phyloP scores from a whole-genome alignment of 192 early-diverging fungal genomes.

The Umbelopsis sp. region DNA sequence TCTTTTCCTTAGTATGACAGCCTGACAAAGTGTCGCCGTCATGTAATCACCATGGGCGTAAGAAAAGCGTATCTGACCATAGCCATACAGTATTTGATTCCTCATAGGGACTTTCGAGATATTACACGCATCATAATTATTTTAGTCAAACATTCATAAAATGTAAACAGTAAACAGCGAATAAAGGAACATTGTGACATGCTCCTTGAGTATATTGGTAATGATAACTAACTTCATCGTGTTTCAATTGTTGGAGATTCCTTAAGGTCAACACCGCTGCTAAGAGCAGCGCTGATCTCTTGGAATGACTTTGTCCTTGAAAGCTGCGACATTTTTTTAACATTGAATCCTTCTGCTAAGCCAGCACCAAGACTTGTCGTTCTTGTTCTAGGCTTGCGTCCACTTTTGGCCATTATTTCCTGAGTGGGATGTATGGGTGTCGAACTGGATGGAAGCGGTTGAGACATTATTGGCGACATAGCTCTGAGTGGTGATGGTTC shows the following conservation, averaged over 20 bases:
- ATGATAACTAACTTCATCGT: neutral
- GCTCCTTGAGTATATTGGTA: too few relatives aligned
- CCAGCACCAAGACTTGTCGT: slow-evolving; percentile 19
- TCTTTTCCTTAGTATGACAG: too few relatives aligned
- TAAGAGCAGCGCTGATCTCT: slow-evolving; percentile 4
- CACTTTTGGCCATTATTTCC: neutral
- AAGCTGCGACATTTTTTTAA: slow-evolving; percentile 6
- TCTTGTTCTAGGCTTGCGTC: slow-evolving; percentile 12
- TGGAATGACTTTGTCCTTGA: slow-evolving; percentile 6
- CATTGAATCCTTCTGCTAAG: slow-evolving; percentile 8
- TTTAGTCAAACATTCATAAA: too few relatives aligned
- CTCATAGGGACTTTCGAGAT: too few relatives aligned
- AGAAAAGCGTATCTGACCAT: too few relatives aligned
- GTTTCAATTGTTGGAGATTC: neutral
- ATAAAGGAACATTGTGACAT: too few relatives aligned
- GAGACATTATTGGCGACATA: neutral
- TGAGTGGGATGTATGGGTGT: neutral
- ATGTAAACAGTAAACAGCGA: too few relatives aligned
- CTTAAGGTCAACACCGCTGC: neutral
- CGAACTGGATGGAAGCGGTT: neutral
- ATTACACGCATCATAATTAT: too few relatives aligned
- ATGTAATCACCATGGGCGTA: too few relatives aligned
- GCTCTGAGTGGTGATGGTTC: neutral
- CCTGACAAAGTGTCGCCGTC: too few relatives aligned
- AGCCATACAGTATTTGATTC: too few relatives aligned